These are phyloP conservation scores for Carex pumila DNA, from an alignment of 176 grass and related monocot genomes.

Conservation along the genomic window DNA sequence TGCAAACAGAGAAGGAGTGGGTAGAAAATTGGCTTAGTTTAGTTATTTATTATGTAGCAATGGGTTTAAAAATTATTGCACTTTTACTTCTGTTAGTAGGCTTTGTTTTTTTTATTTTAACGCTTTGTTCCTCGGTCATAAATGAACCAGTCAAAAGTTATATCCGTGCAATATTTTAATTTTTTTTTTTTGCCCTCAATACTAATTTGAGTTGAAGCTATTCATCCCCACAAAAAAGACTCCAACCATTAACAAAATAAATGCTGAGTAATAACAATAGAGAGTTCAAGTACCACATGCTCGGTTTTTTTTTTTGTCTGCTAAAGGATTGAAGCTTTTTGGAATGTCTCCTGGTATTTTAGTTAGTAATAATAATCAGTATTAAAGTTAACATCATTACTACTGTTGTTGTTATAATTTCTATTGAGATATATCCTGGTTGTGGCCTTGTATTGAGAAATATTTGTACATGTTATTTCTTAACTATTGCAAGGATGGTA, in stretches of 20 bases:
- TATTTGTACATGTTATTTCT: background rate
- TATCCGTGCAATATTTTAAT: too few species aligned
- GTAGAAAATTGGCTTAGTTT: too few species aligned
- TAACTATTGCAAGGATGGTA: background rate
- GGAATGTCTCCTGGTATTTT: background rate
- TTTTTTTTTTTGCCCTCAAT: too few species aligned
- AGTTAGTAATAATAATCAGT: background rate
- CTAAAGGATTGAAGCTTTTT: background rate
- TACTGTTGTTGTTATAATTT: background rate
- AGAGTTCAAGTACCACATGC: background rate
- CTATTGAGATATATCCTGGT: background rate
- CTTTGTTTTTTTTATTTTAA: too few species aligned
- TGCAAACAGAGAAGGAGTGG: too few species aligned
- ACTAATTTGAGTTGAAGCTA: constrained; percentile 47
- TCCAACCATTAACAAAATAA: background rate
- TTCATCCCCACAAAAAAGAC: constrained; percentile 45
- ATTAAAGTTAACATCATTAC: background rate
- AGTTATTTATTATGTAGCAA: too few species aligned
- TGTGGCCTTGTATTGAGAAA: background rate
- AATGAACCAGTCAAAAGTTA: too few species aligned
- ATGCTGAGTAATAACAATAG: background rate
- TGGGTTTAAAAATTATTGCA: too few species aligned
- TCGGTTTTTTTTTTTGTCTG: background rate
- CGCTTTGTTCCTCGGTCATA: too few species aligned
- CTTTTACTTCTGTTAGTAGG: too few species aligned